Evolutionary conservation across 495 filamentous ascomycete genomes (phyloP).

Genomic region (Lophium mytilinum): DNA sequence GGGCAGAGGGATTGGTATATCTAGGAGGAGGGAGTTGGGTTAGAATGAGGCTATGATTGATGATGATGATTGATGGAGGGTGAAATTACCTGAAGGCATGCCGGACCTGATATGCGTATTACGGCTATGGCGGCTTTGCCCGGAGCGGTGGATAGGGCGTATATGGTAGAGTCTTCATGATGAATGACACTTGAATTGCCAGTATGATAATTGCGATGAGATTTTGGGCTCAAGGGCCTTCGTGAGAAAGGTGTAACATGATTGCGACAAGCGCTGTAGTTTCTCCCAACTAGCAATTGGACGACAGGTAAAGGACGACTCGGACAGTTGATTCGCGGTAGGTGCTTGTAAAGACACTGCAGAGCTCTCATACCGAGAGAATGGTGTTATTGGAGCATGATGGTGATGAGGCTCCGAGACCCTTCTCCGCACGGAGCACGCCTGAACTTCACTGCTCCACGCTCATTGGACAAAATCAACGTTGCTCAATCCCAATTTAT

Average conservation of each 20-base stretch:
- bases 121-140: constrained; percentile 89
- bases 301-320: neutral
- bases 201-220: constrained; percentile 1
- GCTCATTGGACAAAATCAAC: too few relatives aligned
- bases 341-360: neutral
- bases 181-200: neutral
- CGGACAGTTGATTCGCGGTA: neutral
- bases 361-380: constrained; percentile 25
- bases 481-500: too few relatives aligned
- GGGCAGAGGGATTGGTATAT: constrained; percentile 76
- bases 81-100: constrained; percentile 31
- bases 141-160: constrained; percentile 80
- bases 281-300: neutral
- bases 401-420: neutral
- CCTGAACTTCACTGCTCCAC: too few relatives aligned
- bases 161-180: constrained; percentile 55
- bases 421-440: neutral
- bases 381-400: neutral
- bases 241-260: neutral
- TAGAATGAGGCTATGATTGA: neutral
- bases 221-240: neutral
- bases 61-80: constrained; percentile 7
- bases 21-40: constrained; percentile 34
- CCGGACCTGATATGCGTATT: constrained; percentile 76
- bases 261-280: neutral